Conservation (phyloP, 768 basidiomycete genomes). For the Pholiota microspora region DNA sequence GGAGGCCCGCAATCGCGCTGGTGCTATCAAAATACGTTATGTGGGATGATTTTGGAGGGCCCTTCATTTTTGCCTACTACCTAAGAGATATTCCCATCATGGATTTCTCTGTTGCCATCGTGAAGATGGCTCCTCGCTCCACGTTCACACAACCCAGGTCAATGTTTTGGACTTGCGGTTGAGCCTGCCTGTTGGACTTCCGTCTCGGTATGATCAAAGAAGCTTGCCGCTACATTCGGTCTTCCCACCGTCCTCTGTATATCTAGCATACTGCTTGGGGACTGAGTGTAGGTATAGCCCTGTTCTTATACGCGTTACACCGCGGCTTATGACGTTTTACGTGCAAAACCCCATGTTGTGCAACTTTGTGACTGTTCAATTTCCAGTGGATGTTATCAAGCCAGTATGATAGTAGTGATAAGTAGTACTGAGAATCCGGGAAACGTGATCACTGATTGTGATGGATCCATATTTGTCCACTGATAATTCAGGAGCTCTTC, state of each 20-base stretch:
- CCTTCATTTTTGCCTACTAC: slow-evolving; percentile 10
- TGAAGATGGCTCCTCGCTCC: neutral
- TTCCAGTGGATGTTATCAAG: no score
- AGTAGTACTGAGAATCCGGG: neutral
- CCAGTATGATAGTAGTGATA: no score
- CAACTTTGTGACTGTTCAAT: neutral
- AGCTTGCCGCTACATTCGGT: neutral
- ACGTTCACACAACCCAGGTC: neutral
- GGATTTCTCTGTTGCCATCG: neutral
- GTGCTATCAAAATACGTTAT: slow-evolving; percentile 76
- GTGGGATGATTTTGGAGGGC: slow-evolving; percentile 45
- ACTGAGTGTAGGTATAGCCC: neutral
- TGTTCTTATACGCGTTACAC: neutral
- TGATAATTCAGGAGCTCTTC: neutral
- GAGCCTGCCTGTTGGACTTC: slow-evolving; percentile 2
- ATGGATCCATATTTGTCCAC: neutral
- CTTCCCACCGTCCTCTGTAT: neutral
- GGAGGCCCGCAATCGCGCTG: slow-evolving; percentile 64
- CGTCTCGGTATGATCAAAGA: neutral
- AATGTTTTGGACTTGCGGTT: neutral
- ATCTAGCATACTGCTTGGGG: neutral
- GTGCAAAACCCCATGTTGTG: neutral
- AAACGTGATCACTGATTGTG: neutral
- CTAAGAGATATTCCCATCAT: neutral
- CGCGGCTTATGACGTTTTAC: neutral